Base-by-base conservation (phyloP, 768 basidiomycete genomes). In the Pleurotus salmoneostramineus region DNA sequence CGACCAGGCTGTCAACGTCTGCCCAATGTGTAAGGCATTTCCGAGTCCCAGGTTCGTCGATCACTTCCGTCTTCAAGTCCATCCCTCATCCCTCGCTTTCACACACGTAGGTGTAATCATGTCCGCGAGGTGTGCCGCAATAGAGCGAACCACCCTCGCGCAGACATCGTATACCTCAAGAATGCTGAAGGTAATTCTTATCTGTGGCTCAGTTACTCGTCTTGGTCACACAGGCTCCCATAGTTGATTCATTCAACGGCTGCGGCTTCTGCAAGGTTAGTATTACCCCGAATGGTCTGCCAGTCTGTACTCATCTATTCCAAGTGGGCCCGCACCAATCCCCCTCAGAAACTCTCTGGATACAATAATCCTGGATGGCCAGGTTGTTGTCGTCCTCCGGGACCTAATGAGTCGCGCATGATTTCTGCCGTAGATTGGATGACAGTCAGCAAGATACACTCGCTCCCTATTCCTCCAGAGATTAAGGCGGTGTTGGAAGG, bases 211-310 rank as follows among this genome's bases (percentile, higher is more conserved):
- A 60, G 21, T 58, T 34, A 31, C 52, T 48, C 47, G 58, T 56
- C 63, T 56, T 64, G 63, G 44, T n/a, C 42, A 37, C 42, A 56
- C 61, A 64, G 57, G 66, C 50, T 58, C 64, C 61, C 63, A 45
- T 68, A 91, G 89, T 93, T 63, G 83, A 88, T 66, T 83, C 83
- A 36, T 92, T 92, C 77, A 91, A 88, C 64, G 89, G 90, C 50
- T 93, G 91, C 69, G 92, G 92, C 21, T 94, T 83, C 71, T 94
- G 92, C 87, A 94, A 93, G 85, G 91, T 92, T 59, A 44, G 71
- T 69, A 46, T 43, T 63, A 59, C 63, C 58, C 62, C 61, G 51
- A 55, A 60, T 60, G 63, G 8, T 27, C 37, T 10, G 11, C 34
- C 17, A 65, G 64, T 69, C 66, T 66, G 67, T 58, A 56, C 62